Evolutionary conservation across 1,284 basidiomycete genomes (phyloP).

Genomic region (Rhodofomes roseus): DNA sequence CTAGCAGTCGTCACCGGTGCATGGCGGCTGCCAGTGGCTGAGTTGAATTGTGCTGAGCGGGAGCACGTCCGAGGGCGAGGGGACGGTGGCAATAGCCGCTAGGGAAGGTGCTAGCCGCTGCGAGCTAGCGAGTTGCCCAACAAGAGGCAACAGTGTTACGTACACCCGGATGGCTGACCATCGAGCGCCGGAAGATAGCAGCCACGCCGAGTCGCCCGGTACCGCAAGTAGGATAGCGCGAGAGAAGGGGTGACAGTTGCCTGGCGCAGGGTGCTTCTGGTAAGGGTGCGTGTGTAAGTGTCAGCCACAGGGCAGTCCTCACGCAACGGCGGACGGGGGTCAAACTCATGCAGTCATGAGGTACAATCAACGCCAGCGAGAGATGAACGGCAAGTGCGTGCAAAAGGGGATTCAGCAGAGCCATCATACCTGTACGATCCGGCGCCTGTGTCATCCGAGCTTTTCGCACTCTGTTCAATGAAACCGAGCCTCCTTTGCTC

Average conservation of each 20-base stretch:
- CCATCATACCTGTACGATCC: background rate
- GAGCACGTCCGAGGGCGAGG: background rate
- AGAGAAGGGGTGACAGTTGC: background rate
- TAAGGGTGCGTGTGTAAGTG: background rate
- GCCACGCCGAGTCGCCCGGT: background rate
- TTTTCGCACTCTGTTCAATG: background rate
- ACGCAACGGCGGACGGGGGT: background rate
- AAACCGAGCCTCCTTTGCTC: background rate
- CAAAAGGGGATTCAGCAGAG: too few relatives aligned
- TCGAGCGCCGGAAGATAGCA: background rate
- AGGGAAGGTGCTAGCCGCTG: conserved; percentile 1
- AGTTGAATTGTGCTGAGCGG: background rate
- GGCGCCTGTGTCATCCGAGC: background rate
- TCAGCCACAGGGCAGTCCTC: background rate
- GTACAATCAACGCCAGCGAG: background rate
- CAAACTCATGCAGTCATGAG: background rate
- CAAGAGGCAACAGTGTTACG: background rate
- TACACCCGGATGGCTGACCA: background rate
- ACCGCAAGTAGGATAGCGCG: background rate
- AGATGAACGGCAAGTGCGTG: background rate
- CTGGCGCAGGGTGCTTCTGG: background rate
- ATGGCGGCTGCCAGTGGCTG: background rate
- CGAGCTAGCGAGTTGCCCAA: conserved; percentile 1
- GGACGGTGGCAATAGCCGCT: background rate
- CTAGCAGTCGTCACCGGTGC: background rate